phyloP scores from a whole-genome alignment of 768 basidiomycete species.

The Amanita exitialis region DNA sequence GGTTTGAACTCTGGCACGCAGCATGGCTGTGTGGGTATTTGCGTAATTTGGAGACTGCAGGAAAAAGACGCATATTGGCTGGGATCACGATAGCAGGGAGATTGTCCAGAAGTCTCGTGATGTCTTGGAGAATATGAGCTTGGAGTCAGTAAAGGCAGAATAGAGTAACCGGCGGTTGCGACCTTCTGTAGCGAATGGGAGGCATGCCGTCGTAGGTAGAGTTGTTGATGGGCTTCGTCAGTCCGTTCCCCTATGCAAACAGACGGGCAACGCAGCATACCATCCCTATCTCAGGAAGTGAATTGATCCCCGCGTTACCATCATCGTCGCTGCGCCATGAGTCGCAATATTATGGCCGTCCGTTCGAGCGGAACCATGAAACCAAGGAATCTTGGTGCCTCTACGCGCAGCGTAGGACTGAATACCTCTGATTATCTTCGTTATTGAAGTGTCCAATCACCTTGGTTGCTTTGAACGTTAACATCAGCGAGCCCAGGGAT shows the following conservation, averaged over 20 bases:
- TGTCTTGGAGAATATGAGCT: conserved; percentile 7
- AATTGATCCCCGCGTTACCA: background rate
- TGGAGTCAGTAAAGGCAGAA: conserved; percentile 13
- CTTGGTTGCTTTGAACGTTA: no score
- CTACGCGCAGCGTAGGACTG: conserved; percentile 2
- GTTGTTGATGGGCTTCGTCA: background rate
- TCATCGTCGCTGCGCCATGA: background rate
- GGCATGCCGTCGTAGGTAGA: conserved; percentile 11
- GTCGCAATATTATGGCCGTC: no score
- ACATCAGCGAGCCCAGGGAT: conserved; percentile 4
- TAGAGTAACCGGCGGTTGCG: conserved; percentile 9
- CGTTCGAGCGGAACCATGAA: background rate
- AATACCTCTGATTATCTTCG: conserved; percentile 5
- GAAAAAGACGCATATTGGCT: background rate
- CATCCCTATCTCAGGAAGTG: conserved; percentile 5
- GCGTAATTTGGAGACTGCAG: conserved; percentile 8
- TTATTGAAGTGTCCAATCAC: background rate
- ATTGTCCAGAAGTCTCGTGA: background rate
- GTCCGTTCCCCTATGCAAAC: background rate
- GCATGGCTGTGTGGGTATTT: no score
- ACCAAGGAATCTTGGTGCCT: background rate
- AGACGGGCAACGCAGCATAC: conserved; percentile 4
- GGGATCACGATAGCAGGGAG: background rate
- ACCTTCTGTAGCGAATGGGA: conserved; percentile 10
- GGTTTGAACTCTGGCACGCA: no score